These are phyloP conservation scores for Zalerion maritima DNA, from an alignment of 495 filamentous ascomycete genomes.

Conservation along the genomic window DNA sequence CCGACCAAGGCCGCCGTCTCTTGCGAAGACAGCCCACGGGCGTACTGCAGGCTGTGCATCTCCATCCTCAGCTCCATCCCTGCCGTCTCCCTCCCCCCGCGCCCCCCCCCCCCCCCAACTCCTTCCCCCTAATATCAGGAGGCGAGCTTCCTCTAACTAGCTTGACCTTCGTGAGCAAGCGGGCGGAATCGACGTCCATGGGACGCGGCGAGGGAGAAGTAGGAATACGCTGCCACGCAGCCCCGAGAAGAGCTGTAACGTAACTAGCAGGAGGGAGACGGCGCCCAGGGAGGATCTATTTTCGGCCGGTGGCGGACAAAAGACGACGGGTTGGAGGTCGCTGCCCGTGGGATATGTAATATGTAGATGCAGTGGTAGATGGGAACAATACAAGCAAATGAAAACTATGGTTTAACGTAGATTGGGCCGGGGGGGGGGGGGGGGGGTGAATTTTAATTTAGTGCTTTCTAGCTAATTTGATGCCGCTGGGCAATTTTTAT, in stretches of 20 bases:
- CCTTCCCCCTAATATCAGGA: constrained; percentile 20
- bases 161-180: constrained; percentile 23
- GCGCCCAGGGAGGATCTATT: constrained; percentile 12
- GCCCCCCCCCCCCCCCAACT: constrained; percentile 25
- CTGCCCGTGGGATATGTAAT: no score
- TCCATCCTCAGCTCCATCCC: constrained; percentile 9
- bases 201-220: constrained; percentile 18
- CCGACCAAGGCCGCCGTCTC: no score
- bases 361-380: no score
- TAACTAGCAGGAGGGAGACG: constrained; percentile 13
- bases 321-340: no score
- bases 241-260: constrained; percentile 17
- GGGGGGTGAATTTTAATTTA: no score
- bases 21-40: no score
- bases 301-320: no score
- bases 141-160: constrained; percentile 23
- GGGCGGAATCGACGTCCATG: constrained; percentile 18
- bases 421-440: no score
- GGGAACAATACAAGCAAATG: no score
- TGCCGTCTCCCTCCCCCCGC: constrained; percentile 23
- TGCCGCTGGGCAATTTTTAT: no score
- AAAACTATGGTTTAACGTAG: no score
- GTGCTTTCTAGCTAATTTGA: no score
- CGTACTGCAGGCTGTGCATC: constrained; percentile 5
- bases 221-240: constrained; percentile 20